These are phyloP conservation scores for Iodosphaeria phyllophila DNA, from an alignment of 2,329 filamentous ascomycete species.

Conservation along the genomic window DNA sequence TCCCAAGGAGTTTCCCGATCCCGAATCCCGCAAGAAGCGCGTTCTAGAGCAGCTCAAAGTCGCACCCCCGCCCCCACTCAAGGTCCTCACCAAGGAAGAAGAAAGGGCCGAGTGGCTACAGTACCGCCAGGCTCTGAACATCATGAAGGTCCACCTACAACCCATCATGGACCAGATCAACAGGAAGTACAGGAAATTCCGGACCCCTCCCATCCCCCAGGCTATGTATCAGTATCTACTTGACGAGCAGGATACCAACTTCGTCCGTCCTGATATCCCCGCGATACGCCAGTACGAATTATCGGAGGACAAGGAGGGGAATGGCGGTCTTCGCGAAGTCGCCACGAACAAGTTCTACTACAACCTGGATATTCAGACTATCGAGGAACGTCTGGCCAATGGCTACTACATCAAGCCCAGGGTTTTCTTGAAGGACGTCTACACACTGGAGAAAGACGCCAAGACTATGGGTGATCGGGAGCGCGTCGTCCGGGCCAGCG, in stretches of 20 bases:
- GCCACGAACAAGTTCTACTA: conserved; percentile 76
- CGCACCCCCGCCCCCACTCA: conserved; percentile 52
- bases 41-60: conserved; percentile 59
- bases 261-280: conserved; percentile 37
- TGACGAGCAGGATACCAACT: conserved; percentile 62
- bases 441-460: conserved; percentile 67
- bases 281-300: conserved; percentile 63
- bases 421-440: conserved; percentile 81
- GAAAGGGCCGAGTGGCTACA: conserved; percentile 62
- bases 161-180: conserved; percentile 97
- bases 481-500: conserved; percentile 69
- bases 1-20: conserved; percentile 75
- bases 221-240: conserved; percentile 62
- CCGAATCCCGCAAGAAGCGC: conserved; percentile 69
- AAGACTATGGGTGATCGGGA: conserved; percentile 69
- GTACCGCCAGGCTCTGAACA: conserved; percentile 70
- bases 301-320: conserved; percentile 60
- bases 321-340: conserved; percentile 57
- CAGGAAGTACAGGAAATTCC: conserved; percentile 72
- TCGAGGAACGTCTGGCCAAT: conserved; percentile 92
- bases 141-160: conserved; percentile 75
- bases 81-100: conserved; percentile 56
- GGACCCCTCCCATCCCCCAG: conserved; percentile 60
- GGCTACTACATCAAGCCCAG: conserved; percentile 85
- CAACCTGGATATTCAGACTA: conserved; percentile 72